Evolutionary conservation across 1,139 yeast species (phyloP).

Genomic region (Taiozyma sp.): DNA sequence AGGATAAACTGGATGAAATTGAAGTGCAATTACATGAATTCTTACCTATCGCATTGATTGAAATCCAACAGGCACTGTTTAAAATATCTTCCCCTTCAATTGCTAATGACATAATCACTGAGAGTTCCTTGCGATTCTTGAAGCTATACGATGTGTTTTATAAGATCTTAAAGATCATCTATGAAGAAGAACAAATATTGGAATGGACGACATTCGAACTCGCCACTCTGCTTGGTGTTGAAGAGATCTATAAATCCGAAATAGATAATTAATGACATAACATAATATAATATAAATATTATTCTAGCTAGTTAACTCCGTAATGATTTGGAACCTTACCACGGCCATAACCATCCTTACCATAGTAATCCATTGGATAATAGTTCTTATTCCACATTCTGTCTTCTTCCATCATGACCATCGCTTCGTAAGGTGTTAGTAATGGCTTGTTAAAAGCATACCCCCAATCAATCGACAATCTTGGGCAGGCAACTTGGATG

Average conservation of each 20-base stretch:
- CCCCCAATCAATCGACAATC: conserved; percentile 98
- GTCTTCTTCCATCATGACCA: conserved; percentile 80
- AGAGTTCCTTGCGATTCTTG: conserved; percentile 44
- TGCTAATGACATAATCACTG: conserved; percentile 48
- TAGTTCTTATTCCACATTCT: conserved; percentile 57
- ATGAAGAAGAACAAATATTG: conserved; percentile 30
- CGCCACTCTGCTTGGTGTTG: conserved; percentile 63
- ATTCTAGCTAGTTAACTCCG: conserved; percentile 4
- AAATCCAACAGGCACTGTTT: conserved; percentile 48
- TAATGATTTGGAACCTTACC: conserved; percentile 59
- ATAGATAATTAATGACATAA: neutral
- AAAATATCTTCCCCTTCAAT: conserved; percentile 60
- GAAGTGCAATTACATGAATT: conserved; percentile 43
- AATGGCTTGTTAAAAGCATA: conserved; percentile 92
- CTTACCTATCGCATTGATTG: conserved; percentile 60
- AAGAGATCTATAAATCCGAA: conserved; percentile 19
- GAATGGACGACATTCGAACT: conserved; percentile 57
- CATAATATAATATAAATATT: neutral
- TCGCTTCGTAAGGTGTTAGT: conserved; percentile 93
- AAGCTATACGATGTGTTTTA: conserved; percentile 52
- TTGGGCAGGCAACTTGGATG: conserved; percentile 96
- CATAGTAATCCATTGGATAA: conserved; percentile 96
- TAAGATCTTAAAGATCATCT: conserved; percentile 32
- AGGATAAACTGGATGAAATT: conserved; percentile 36
- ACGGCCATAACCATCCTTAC: conserved; percentile 88